Base-by-base conservation (phyloP, 495 filamentous ascomycete species). In the Penicillium paradoxum region DNA sequence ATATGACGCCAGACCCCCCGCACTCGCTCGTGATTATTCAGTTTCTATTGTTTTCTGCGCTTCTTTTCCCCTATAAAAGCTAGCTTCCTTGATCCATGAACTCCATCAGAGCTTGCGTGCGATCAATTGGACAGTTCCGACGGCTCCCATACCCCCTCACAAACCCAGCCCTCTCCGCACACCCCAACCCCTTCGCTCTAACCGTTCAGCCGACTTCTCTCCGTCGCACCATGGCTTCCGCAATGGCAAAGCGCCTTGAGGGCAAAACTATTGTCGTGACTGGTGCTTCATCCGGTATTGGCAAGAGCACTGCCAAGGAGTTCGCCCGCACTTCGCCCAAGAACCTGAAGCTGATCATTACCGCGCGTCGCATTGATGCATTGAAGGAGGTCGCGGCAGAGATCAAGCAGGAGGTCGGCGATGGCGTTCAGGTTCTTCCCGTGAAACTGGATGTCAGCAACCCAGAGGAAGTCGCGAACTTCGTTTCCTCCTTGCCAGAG, bases 181-280 rank as follows among this genome's bases (percentile, higher is more conserved):
- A 37, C 40, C 45, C 57, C 24, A 59, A 44, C 44, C 60, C 57
- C 18, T 55, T 69, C 42, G 40, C 42, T 41, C 45, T 49, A 36
- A 39, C 59, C 0, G n/a, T 64, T 37, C 57, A 71, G 19, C 56
- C 63, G n/a, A 37, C 49, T 37, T 58, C 51, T 14, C 22, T 66
- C 38, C 64, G 57, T 64, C 73, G 73, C 60, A 71, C 69, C 41
- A 95, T 96, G 91, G 78, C 89, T 18, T 75, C 85, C 34, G 85
- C 90, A 62, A 86, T 88, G 77, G 79, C 80, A 53, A 85, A 88
- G 70, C 91, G 93, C 74, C 87, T 98, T 38, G 80, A 87, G 56
- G 91, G 91, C 80, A 98, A 97, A 74, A 97, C 91, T 1, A 81
- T 98, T 37, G 69, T 97, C 32, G 81, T 98, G 48, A 98, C 93